Evolutionary conservation across 352 stramenopile species (phyloP), one percentile per base, ranked within the genome.

Genomic region (Aphanomyces euteiches): DNA sequence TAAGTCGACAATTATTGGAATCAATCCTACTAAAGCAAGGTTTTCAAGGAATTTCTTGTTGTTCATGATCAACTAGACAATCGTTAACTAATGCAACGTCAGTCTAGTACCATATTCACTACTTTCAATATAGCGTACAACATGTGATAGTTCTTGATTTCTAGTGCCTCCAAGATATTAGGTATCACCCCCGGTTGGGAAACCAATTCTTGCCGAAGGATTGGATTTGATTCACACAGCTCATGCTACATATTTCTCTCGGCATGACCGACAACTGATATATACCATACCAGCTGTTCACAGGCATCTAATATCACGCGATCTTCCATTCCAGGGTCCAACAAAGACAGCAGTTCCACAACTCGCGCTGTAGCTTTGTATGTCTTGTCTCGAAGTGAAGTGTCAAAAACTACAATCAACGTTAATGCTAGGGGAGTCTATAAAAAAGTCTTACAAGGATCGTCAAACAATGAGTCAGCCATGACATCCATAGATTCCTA

Each of bases 31-130:
- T 3, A 97, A 78, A 13, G 90, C 89, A n/a, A 97, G 74, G 40
- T 97, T 96, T 57, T 97, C 90, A 60, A 97, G 89, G 54, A 97
- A 95, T 28, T 88, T 87, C 63, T 94, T 81, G 69, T 96, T 96
- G 61, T 94, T 86, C 38, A 95, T 83, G 15, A 96, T 83, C 63
- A 97, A 95, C 78, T 95, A 60, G n/a, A 53, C 1, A n/a, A 67
- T 21, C 63, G 66, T 72, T 36, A 65, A 12, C 34, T 41, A 37
- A 5, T 54, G 5, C n/a, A 45, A 28, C 28, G 21, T 10, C 15
- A 73, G 15, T 1, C 50, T 39, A 77, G 59, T 64, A 92, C 84
- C 74, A 87, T 89, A 63, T 96, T 96, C 47, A 97, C 82, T 43
- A 97, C 86, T 37, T 83, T 75, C 19, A 97, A 82, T 5, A 97